Evolutionary conservation across 129 eudicot genomes (phyloP), one percentile per base, ranked within the genome.

Genomic region (Flaveria ramosissima): DNA sequence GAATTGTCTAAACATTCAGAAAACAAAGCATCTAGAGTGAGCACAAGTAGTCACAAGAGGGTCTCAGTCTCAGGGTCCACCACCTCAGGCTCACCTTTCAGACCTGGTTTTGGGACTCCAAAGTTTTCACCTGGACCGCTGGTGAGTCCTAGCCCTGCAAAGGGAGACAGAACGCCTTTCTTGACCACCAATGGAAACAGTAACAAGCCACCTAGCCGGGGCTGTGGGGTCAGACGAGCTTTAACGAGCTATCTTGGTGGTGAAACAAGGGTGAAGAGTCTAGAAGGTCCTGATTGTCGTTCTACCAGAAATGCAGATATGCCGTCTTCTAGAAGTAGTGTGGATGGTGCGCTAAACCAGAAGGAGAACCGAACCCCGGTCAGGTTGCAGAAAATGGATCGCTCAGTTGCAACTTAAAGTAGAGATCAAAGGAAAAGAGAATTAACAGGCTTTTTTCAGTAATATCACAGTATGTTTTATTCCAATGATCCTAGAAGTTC

Each of bases 241-340:
- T 85, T 93, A 70, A 82, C 92, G 1, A 90, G 89, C 71, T 93
- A 93, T 82, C 92, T 93, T 46, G 96, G 85, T 47, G 97, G 97
- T 73, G 97, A 93, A 73, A 56, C 86, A 48, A 93, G 90, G 83
- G 84, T 71, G 42, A 93, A 84, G 77, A 89, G 47, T 78, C 69
- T 86, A 48, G 92, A 88, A 77, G 86, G 89, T 23, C 84, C 84
- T 7, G 79, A 47, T 76, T 77, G 88, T 20, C 15, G 45, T 46
- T 79, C 86, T 45, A 83, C 78, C 47, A 87, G 80, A 51, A 74
- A 57, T 66, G 80, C 73, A 30, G 89, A 85, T 50, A 19, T 45
- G 71, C 56, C 75, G 16, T 24, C 78, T 39, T 78, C 90, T 30
- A 52, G 79, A 32, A 52, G 39, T 71, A 77, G 53, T 2, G 48